Evolutionary conservation across 306 rosid species (phyloP).

Genomic region (Gillenia trifoliata): DNA sequence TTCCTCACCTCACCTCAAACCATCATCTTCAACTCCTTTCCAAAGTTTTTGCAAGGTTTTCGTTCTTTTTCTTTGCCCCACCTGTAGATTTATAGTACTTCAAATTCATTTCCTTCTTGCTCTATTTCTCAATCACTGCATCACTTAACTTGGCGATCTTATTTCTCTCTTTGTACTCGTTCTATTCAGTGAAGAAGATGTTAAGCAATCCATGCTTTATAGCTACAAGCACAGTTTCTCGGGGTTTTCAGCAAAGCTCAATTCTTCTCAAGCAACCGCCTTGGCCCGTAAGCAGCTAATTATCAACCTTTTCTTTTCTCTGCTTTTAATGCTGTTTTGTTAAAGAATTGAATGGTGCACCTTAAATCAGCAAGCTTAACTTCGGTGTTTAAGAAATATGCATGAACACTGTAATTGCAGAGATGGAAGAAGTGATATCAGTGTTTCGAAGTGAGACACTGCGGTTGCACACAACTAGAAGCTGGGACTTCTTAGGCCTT

Average conservation of each 20-base stretch:
- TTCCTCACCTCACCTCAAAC: slow-evolving; percentile 31
- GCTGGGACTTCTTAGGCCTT: slow-evolving; percentile 58
- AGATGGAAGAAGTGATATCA: slow-evolving; percentile 48
- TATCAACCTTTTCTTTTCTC: neutral
- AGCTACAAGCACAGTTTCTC: slow-evolving; percentile 58
- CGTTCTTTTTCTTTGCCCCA: neutral
- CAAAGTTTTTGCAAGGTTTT: slow-evolving; percentile 43
- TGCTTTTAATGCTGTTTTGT: neutral
- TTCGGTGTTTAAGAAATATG: neutral
- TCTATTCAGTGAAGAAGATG: slow-evolving; percentile 45
- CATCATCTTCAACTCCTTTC: slow-evolving; percentile 40
- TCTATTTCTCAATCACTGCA: neutral
- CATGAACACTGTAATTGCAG: slow-evolving; percentile 27
- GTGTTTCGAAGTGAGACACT: slow-evolving; percentile 42
- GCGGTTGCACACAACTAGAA: slow-evolving; percentile 49
- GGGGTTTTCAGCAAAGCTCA: slow-evolving; percentile 58
- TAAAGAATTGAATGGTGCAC: neutral
- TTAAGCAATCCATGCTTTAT: slow-evolving; percentile 42
- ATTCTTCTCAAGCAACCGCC: slow-evolving; percentile 42
- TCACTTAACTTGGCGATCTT: neutral
- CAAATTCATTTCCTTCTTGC: neutral
- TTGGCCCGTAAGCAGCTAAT: slow-evolving; percentile 35
- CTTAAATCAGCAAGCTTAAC: too few relatives aligned
- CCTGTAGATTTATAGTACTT: neutral
- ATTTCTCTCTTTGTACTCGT: neutral